phyloP scores from a whole-genome alignment of 78 protist genomes.

The Acrasis kona region DNA sequence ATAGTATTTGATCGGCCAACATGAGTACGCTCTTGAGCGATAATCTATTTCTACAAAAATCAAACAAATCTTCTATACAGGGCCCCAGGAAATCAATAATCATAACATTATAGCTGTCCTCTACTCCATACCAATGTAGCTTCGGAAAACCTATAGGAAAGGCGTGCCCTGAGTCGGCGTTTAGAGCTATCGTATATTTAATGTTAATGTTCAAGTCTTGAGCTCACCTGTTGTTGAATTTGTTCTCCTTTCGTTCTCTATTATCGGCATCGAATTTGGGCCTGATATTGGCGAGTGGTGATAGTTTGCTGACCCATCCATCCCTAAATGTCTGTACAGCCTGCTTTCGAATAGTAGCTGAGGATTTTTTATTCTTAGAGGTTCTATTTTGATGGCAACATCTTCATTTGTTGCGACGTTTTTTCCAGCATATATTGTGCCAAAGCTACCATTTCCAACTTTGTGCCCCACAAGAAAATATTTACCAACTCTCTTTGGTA shows the following conservation, averaged over 20 bases:
- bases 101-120: conserved; percentile 84
- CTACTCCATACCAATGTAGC: conserved; percentile 89
- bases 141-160: conserved; percentile 59
- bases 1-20: conserved; percentile 29
- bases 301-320: no score
- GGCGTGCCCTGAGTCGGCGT: no score
- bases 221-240: no score
- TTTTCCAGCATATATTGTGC: conserved; percentile 61
- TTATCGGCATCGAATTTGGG: no score
- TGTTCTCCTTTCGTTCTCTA: no score
- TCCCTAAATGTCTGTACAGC: conserved; percentile 67
- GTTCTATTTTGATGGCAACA: conserved; percentile 79
- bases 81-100: conserved; percentile 44
- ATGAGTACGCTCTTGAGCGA: conserved; percentile 21
- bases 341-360: conserved; percentile 91
- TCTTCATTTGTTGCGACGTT: conserved; percentile 36
- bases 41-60: conserved; percentile 1
- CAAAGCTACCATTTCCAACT: conserved; percentile 77
- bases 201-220: no score
- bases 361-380: conserved; percentile 62
- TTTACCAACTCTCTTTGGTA: no score
- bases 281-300: no score
- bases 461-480: background rate
- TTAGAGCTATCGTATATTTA: no score
- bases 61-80: conserved; percentile 35